phyloP scores from a whole-genome alignment of 2,329 filamentous ascomycete genomes.

The Erysiphe neolycopersici region DNA sequence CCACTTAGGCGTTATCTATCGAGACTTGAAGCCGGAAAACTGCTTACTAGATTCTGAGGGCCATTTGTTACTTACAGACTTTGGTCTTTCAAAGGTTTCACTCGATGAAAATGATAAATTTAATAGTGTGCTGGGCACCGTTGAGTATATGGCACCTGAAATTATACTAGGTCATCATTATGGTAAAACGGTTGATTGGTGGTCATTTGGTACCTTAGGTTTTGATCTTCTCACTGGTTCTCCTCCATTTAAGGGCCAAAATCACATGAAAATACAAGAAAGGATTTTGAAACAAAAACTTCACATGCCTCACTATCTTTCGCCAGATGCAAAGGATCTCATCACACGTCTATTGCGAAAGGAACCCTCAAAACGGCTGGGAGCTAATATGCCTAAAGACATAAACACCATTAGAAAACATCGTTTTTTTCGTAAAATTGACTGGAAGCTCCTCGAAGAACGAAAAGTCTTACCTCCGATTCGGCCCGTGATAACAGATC shows the following conservation, averaged over 20 bases:
- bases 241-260: conserved; percentile 72
- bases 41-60: conserved; percentile 79
- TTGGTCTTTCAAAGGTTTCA: conserved; percentile 85
- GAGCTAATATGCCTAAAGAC: conserved; percentile 71
- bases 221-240: conserved; percentile 82
- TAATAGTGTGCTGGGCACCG: conserved; percentile 77
- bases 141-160: conserved; percentile 98
- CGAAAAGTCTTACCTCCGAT: conserved; percentile 75
- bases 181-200: conserved; percentile 92
- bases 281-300: conserved; percentile 91
- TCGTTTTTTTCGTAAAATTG: conserved; percentile 87
- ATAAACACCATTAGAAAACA: conserved; percentile 67
- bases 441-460: conserved; percentile 68
- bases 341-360: conserved; percentile 75
- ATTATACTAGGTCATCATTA: conserved; percentile 72
- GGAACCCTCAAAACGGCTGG: conserved; percentile 72
- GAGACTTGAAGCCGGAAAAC: conserved; percentile 93
- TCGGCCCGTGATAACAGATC: conserved; percentile 78
- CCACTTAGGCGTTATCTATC: conserved; percentile 80
- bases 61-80: conserved; percentile 84
- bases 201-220: conserved; percentile 82
- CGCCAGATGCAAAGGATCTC: conserved; percentile 78
- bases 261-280: conserved; percentile 83
- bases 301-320: conserved; percentile 66
- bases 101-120: conserved; percentile 43